Evolutionary conservation across 768 basidiomycete species (phyloP).

Genomic region (Chlorophyllum brunneum): DNA sequence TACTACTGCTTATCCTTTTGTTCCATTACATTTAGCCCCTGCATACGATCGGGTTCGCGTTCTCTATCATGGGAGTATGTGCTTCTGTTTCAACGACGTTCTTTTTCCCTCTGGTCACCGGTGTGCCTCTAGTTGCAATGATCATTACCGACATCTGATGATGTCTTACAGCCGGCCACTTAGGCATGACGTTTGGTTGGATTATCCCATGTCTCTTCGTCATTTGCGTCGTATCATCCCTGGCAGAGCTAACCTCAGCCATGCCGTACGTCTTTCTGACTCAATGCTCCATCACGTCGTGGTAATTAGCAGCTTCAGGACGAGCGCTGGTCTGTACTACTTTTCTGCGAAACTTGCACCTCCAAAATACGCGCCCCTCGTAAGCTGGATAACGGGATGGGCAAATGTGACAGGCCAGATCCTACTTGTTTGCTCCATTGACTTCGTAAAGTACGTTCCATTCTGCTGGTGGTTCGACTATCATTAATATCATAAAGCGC

Average conservation of each 20-base stretch:
- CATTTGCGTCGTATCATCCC: conserved; percentile 48
- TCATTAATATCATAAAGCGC: conserved; percentile 24
- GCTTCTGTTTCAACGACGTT: conserved; percentile 53
- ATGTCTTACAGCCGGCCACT: conserved; percentile 46
- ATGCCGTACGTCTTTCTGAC: conserved; percentile 48
- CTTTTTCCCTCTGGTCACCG: conserved; percentile 47
- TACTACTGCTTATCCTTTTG: not conserved
- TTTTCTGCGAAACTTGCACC: conserved; percentile 75
- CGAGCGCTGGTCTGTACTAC: conserved; percentile 76
- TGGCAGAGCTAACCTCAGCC: conserved; percentile 55
- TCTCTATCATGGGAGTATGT: conserved; percentile 60
- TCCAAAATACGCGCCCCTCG: conserved; percentile 53
- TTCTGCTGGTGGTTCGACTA: too few species aligned
- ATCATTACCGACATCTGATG: not conserved
- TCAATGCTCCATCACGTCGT: not conserved
- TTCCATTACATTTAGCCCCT: conserved; percentile 29
- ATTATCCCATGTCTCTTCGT: conserved; percentile 57
- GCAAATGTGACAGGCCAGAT: conserved; percentile 52
- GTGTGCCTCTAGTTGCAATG: conserved; percentile 23
- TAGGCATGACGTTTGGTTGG: conserved; percentile 68
- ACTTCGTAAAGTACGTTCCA: conserved; percentile 41
- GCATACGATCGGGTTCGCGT: conserved; percentile 51
- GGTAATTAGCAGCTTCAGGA: conserved; percentile 34
- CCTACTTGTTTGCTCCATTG: conserved; percentile 50
- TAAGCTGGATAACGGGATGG: conserved; percentile 58